Percentiles rank a stretch among this genome's conserved stretches.
Conservation (phyloP, 176 grass and related monocot genomes). For the Tillandsia leiboldiana region DNA sequence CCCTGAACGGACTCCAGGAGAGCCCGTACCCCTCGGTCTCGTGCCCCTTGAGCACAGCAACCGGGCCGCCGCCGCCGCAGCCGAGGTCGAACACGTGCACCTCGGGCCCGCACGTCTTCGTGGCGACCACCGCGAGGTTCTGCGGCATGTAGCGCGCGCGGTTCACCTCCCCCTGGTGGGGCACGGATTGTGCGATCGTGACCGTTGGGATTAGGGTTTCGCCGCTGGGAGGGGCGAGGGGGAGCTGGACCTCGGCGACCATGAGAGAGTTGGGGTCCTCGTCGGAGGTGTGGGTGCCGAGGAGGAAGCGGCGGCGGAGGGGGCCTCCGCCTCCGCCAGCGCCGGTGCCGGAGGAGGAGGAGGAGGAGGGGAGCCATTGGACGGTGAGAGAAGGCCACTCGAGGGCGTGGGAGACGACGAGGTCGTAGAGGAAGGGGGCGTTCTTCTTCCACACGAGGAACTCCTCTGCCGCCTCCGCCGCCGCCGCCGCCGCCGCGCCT, state of each 20-base stretch:
- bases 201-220: slow-evolving; percentile 33
- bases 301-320: slow-evolving; percentile 40
- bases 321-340: background rate
- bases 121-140: slow-evolving; percentile 46
- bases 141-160: slow-evolving; percentile 82
- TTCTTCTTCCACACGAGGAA: slow-evolving; percentile 93
- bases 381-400: slow-evolving; percentile 93
- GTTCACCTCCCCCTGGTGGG: slow-evolving; percentile 79
- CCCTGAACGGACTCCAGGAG: slow-evolving; percentile 62
- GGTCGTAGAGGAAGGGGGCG: slow-evolving; percentile 78
- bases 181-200: slow-evolving; percentile 34
- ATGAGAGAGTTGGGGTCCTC: slow-evolving; percentile 54
- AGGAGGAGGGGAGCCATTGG: slow-evolving; percentile 49
- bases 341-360: background rate
- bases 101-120: slow-evolving; percentile 62
- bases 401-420: slow-evolving; percentile 78
- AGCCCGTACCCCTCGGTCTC: slow-evolving; percentile 78
- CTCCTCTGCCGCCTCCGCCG: slow-evolving; percentile 39
- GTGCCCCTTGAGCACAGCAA: slow-evolving; percentile 61
- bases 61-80: slow-evolving; percentile 29
- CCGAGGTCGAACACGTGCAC: slow-evolving; percentile 70
- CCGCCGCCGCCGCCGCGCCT: slow-evolving; percentile 5
- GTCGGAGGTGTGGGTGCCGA: slow-evolving; percentile 77
- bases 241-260: slow-evolving; percentile 42
- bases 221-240: slow-evolving; percentile 32